phyloP scores from a whole-genome alignment of 169 alveolate genomes.

The Babesia ovis region DNA sequence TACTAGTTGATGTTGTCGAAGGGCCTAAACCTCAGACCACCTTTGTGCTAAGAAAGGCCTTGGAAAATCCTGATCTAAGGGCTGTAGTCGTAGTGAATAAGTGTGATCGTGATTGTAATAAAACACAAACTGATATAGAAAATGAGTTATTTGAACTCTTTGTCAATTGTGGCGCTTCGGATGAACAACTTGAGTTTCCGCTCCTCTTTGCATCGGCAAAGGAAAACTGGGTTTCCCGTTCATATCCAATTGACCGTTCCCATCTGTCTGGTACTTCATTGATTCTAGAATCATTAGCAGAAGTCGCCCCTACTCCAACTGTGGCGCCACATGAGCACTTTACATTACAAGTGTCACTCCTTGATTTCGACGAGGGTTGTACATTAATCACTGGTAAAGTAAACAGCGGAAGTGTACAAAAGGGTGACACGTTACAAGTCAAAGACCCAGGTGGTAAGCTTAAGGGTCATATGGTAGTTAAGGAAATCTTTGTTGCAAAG shows the following conservation, averaged over 20 bases:
- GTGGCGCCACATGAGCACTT: conserved; percentile 58
- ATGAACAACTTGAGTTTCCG: conserved; percentile 91
- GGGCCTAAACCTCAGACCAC: conserved; percentile 92
- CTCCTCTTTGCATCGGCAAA: conserved; percentile 90
- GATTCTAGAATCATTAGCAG: conserved; percentile 38
- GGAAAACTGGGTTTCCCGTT: conserved; percentile 78
- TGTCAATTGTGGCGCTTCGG: conserved; percentile 86
- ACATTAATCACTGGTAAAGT: conserved; percentile 79
- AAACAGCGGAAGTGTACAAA: conserved; percentile 73
- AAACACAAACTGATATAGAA: conserved; percentile 87
- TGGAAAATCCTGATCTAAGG: conserved; percentile 74
- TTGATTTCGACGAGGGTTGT: conserved; percentile 79
- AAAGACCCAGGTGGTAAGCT: conserved; percentile 60
- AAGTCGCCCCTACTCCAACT: conserved; percentile 51
- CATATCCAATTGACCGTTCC: conserved; percentile 36
- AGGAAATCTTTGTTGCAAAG: conserved; percentile 73
- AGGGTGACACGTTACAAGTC: conserved; percentile 72
- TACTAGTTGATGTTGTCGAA: conserved; percentile 95
- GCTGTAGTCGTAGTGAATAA: conserved; percentile 77
- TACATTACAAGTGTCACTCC: conserved; percentile 72
- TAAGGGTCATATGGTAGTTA: conserved; percentile 71
- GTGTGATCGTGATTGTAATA: conserved; percentile 76
- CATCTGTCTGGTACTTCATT: conserved; percentile 25
- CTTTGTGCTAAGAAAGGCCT: conserved; percentile 76
- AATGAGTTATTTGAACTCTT: conserved; percentile 91